Conservation (phyloP, 169 alveolate genomes). For the Amoebophrya sp. region DNA sequence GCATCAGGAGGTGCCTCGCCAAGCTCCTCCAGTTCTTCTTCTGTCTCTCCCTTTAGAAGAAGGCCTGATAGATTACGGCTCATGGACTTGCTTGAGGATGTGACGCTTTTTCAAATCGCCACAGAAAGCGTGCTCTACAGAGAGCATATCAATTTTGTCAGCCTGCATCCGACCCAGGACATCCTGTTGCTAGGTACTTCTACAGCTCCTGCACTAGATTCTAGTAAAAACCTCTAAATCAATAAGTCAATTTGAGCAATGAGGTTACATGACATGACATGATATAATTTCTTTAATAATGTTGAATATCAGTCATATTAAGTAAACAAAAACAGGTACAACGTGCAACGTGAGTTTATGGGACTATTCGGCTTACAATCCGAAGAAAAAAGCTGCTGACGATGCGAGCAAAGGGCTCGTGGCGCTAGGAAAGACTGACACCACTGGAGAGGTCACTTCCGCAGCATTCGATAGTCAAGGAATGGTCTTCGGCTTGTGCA, state of each 20-base stretch:
- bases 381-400: background rate
- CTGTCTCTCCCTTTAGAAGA: background rate
- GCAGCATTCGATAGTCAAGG: background rate
- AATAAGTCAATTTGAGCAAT: too few relatives aligned
- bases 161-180: constrained; percentile 3
- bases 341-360: background rate
- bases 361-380: background rate
- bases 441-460: background rate
- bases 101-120: background rate
- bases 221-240: too few relatives aligned
- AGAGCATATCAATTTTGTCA: background rate
- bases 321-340: too few relatives aligned
- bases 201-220: too few relatives aligned
- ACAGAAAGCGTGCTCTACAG: background rate
- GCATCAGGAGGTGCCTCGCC: background rate
- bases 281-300: too few relatives aligned
- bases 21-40: background rate
- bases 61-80: background rate
- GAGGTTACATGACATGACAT: too few relatives aligned
- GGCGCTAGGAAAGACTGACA: background rate
- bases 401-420: background rate
- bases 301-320: too few relatives aligned
- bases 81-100: background rate
- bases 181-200: background rate
- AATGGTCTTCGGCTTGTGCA: constrained; percentile 15